These are phyloP conservation scores for Syzygium syzygioides DNA, from an alignment of 441 rosid genomes.

Conservation along the genomic window DNA sequence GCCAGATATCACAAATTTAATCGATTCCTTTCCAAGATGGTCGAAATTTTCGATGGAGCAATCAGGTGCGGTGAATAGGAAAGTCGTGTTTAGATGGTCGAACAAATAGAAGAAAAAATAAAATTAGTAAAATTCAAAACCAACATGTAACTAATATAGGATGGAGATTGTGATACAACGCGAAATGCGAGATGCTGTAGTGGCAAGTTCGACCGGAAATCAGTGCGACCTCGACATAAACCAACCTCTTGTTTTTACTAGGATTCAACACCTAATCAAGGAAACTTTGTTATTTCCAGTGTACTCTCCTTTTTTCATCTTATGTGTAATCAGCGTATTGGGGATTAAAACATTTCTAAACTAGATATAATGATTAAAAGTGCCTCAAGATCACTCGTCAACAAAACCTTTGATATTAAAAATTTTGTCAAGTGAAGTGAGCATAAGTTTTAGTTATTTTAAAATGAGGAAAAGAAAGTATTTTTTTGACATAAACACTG, in stretches of 20 bases:
- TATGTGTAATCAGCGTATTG: not conserved
- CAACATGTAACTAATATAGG: not conserved
- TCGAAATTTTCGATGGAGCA: not conserved
- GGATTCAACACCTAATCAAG: not conserved
- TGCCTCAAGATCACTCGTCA: not conserved
- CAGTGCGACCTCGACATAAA: not conserved
- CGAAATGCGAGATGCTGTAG: not conserved
- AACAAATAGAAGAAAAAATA: not conserved
- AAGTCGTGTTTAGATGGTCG: rapidly evolving
- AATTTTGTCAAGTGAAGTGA: not conserved
- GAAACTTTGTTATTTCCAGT: not conserved
- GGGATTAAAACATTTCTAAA: not conserved
- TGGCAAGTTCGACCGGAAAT: not conserved
- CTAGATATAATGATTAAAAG: not conserved
- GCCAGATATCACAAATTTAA: not conserved
- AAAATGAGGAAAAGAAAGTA: not conserved
- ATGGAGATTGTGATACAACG: not conserved
- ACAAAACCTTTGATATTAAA: not conserved
- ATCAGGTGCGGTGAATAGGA: not conserved
- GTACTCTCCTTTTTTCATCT: not conserved
- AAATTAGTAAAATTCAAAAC: not conserved
- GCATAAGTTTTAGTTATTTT: not conserved
- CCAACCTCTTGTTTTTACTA: not conserved
- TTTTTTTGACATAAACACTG: not conserved
- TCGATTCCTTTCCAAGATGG: not conserved